Base-by-base conservation (phyloP, 1,139 yeast genomes). In the Zygoascus hellenicus region DNA sequence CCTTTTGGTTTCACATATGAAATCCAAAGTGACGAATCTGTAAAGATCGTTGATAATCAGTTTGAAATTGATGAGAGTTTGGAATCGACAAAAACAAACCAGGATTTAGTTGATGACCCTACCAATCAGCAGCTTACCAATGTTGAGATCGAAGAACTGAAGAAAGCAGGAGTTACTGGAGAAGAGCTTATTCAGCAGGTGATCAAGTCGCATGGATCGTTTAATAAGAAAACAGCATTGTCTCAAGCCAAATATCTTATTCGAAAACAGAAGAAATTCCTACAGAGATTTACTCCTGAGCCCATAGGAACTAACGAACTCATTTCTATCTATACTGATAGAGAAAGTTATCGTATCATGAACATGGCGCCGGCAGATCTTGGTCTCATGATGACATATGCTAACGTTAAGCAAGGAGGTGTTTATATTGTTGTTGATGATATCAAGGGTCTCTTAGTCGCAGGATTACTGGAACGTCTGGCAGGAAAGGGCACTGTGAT, bases 1-100 rank as follows among this genome's bases (percentile, higher is more conserved):
- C 85, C 92, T 4, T 83, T 78, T 58, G 98, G 98, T 1, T 90
- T 85, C 58, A 80, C 95, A 0, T 92, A 92, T 66, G 97, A 92
- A 62, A 84, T 92, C 38, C 62, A 74, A 29, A 38, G 40, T 19
- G 46, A 46, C 43, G 56, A 51, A 10, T 50, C 52, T 33, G 52
- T 62, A 34, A 43, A 50, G 16, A 52, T 59, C n/a, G 58, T 62
- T 28, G 51, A 51, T 31, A 57, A 56, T 17, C 59, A 55, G 34
- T 57, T 51, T 38, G 56, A 54, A 28, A 49, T 57, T 29, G 64
- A 59, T 34, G 68, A 58, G 11, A 61, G 57, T 22, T 55, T 56
- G 15, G 63, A 54, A 14, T 60, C 62, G 11, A 67, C 62, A 26
- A 74, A 66, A 45, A 81, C 77, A 49, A 89, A 89, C 64, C 84